Percentiles rank a stretch among this genome's conserved stretches.
These are phyloP conservation scores for Dendrocalamus latiflorus DNA, from an alignment of 202 grass and related monocot species.

Conservation along the genomic window DNA sequence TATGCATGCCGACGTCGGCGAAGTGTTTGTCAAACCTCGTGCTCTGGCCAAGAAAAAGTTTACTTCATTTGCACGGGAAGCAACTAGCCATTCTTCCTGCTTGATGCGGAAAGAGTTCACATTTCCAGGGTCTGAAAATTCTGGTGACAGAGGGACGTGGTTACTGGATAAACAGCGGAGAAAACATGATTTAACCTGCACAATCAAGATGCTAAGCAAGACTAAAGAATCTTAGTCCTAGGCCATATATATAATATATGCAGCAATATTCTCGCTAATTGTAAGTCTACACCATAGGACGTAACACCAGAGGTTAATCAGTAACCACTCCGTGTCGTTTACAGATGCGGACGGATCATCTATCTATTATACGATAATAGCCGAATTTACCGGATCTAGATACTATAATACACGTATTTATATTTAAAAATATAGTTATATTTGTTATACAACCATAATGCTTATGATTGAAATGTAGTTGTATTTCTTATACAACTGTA, in stretches of 20 bases:
- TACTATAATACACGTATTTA: neutral
- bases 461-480: neutral
- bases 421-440: neutral
- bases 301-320: neutral
- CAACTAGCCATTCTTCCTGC: neutral
- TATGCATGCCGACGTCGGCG: conserved; percentile 30
- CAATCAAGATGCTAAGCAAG: neutral
- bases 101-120: neutral
- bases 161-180: neutral
- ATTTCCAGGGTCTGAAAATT: neutral
- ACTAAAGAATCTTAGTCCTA: neutral
- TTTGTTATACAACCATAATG: neutral
- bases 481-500: neutral
- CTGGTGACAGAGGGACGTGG: neutral
- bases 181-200: neutral
- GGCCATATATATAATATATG: neutral
- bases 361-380: neutral
- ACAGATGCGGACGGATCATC: neutral
- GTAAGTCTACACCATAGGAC: neutral
- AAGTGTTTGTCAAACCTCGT: conserved; percentile 24
- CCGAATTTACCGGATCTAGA: neutral
- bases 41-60: neutral
- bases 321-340: neutral
- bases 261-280: neutral
- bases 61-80: conserved; percentile 35